Evolutionary conservation across 495 filamentous ascomycete genomes (phyloP).

Genomic region (Emericellopsis terricola): DNA sequence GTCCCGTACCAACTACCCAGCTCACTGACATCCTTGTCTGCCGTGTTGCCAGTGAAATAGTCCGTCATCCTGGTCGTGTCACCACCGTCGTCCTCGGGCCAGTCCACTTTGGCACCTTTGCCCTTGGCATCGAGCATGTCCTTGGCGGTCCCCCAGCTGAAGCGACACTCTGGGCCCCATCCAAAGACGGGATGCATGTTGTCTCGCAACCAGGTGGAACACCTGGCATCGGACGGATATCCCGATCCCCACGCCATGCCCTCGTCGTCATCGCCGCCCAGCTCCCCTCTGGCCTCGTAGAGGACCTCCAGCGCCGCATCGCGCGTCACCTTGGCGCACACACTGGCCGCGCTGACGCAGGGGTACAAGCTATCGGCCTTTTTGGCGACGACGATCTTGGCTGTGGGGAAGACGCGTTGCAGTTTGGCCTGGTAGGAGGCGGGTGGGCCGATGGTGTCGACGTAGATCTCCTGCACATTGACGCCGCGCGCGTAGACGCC

Average conservation of each 20-base stretch:
- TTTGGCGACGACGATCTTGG: slow-evolving; percentile 75
- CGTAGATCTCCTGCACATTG: slow-evolving; percentile 74
- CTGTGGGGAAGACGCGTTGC: slow-evolving; percentile 64
- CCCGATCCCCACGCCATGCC: slow-evolving; percentile 63
- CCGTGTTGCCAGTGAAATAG: slow-evolving; percentile 34
- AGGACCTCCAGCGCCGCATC: slow-evolving; percentile 73
- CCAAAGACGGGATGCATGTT: slow-evolving; percentile 92
- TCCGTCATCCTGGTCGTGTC: slow-evolving; percentile 51
- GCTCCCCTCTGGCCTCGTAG: slow-evolving; percentile 27
- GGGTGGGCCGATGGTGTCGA: slow-evolving; percentile 84
- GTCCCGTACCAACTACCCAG: slow-evolving; percentile 46
- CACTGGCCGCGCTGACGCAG: slow-evolving; percentile 80
- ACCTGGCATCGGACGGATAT: slow-evolving; percentile 78
- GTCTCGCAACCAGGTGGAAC: slow-evolving; percentile 58
- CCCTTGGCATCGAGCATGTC: slow-evolving; percentile 64
- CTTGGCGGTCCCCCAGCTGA: slow-evolving; percentile 90
- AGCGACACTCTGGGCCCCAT: slow-evolving; percentile 82
- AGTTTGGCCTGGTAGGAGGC: slow-evolving; percentile 67
- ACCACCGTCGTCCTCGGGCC: slow-evolving; percentile 59
- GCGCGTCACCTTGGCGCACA: slow-evolving; percentile 89
- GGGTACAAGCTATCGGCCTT: slow-evolving; percentile 93
- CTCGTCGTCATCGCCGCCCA: slow-evolving; percentile 4
- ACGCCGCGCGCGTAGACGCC: slow-evolving; percentile 57
- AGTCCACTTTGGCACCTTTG: slow-evolving; percentile 52
- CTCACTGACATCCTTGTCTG: slow-evolving; percentile 32